These are phyloP conservation scores for Onygenales sp. DNA, from an alignment of 2,329 filamentous ascomycete genomes.

Conservation along the genomic window DNA sequence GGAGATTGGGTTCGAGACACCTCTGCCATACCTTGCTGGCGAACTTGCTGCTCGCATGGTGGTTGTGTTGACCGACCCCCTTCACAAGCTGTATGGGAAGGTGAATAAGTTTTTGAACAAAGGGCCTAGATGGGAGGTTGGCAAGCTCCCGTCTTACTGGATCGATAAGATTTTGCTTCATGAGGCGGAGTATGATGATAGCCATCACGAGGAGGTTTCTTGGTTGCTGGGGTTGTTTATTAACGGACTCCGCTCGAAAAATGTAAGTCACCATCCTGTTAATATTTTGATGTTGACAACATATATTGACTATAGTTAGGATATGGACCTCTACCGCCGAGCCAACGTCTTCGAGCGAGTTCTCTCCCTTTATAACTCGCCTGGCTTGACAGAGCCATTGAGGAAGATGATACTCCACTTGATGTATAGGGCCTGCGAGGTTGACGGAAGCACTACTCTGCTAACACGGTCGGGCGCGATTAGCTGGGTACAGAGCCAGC, in stretches of 20 bases:
- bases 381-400: constrained; percentile 50
- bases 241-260: constrained; percentile 49
- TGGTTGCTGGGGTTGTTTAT: constrained; percentile 68
- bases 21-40: constrained; percentile 64
- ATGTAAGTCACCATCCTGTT: constrained; percentile 29
- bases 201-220: constrained; percentile 60
- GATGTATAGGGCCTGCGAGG: constrained; percentile 56
- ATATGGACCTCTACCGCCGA: constrained; percentile 43
- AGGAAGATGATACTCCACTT: constrained; percentile 54
- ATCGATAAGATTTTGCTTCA: constrained; percentile 64
- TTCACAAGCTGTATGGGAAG: constrained; percentile 77
- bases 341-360: constrained; percentile 64
- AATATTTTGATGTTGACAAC: background rate
- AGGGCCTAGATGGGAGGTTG: constrained; percentile 61
- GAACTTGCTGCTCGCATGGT: constrained; percentile 65
- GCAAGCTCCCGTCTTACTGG: constrained; percentile 49
- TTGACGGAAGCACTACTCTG: constrained; percentile 70
- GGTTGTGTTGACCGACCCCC: constrained; percentile 61
- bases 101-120: constrained; percentile 75
- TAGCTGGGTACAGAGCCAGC: constrained; percentile 61
- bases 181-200: constrained; percentile 62
- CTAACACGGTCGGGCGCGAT: constrained; percentile 66
- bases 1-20: constrained; percentile 42
- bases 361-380: constrained; percentile 58
- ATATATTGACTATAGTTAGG: constrained; percentile 17